Percentiles rank a stretch among this genome's conserved stretches.
These are phyloP conservation scores for Aspergillus flavus DNA, from an alignment of 2,329 filamentous ascomycete species.

Conservation along the genomic window DNA sequence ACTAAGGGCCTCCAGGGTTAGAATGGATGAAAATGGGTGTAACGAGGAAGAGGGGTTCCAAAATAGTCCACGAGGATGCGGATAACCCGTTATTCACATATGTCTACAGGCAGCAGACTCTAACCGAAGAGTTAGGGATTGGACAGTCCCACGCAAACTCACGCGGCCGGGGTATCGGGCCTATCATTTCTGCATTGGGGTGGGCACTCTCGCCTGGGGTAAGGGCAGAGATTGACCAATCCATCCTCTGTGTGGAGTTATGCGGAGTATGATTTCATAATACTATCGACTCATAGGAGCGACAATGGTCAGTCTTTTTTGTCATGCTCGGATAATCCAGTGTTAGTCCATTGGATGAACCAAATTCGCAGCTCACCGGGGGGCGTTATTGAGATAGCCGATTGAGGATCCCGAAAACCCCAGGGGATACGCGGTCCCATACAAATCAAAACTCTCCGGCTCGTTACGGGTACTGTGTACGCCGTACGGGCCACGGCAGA, in stretches of 20 bases:
- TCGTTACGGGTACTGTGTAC: background rate
- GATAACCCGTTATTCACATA: background rate
- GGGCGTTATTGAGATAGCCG: slow-evolving; percentile 10
- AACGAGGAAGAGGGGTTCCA: background rate
- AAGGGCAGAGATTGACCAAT: slow-evolving; percentile 21
- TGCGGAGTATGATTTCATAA: slow-evolving; percentile 27
- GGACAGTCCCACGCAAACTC: slow-evolving; percentile 5
- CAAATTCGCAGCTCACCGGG: background rate
- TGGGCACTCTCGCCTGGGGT: slow-evolving; percentile 12
- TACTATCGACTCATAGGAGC: slow-evolving; percentile 18
- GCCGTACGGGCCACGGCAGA: background rate
- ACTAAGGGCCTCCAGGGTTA: background rate
- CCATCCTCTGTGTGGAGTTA: slow-evolving; percentile 22
- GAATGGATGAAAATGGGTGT: background rate
- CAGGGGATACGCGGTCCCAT: background rate
- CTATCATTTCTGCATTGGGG: slow-evolving; percentile 11
- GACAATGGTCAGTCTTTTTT: slow-evolving; percentile 8
- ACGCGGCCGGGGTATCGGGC: background rate
- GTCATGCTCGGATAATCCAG: slow-evolving; percentile 9
- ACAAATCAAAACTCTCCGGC: background rate
- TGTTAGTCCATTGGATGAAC: slow-evolving; percentile 12
- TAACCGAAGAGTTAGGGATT: slow-evolving; percentile 3
- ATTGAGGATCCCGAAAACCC: slow-evolving; percentile 3
- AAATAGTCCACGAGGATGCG: background rate
- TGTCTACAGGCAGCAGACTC: slow-evolving; percentile 4